Conservation (phyloP, 2,329 filamentous ascomycete species). For the Colletotrichum spinosum region DNA sequence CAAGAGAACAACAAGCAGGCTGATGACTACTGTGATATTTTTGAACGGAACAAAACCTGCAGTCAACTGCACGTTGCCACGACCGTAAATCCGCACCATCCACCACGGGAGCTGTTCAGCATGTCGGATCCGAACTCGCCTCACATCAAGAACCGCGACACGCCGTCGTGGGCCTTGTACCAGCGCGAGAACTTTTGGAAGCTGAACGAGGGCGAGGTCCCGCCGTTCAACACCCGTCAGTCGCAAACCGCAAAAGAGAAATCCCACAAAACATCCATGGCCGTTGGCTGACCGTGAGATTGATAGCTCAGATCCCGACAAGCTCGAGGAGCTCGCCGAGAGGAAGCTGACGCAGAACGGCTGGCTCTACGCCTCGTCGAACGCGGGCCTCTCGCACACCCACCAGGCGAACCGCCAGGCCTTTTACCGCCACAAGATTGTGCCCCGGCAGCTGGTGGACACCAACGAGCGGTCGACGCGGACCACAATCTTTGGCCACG, state of each 20-base stretch:
- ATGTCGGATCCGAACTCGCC: constrained; percentile 40
- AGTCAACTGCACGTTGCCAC: too few species aligned
- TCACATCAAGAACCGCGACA: constrained; percentile 41
- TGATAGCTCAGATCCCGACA: constrained; percentile 59
- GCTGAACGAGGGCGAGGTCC: constrained; percentile 40
- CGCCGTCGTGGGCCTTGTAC: constrained; percentile 42
- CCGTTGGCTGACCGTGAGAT: neutral
- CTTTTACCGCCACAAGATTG: constrained; percentile 72
- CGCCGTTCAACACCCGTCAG: constrained; percentile 42
- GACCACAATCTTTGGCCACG: constrained; percentile 70
- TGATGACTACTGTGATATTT: too few species aligned
- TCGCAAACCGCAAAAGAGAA: too few species aligned
- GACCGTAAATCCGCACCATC: too few species aligned
- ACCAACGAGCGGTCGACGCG: constrained; percentile 66
- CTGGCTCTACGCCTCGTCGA: constrained; percentile 70
- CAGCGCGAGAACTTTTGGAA: constrained; percentile 45
- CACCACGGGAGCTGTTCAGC: neutral
- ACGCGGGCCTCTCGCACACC: constrained; percentile 64
- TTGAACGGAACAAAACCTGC: too few species aligned
- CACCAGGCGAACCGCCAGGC: constrained; percentile 70
- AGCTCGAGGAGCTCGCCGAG: constrained; percentile 69
- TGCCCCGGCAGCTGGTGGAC: constrained; percentile 71
- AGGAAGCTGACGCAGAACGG: constrained; percentile 67
- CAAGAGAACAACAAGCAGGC: too few species aligned
- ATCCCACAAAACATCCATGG: neutral